phyloP scores from a whole-genome alignment of 106 monocot species.

The Allium cepa region DNA sequence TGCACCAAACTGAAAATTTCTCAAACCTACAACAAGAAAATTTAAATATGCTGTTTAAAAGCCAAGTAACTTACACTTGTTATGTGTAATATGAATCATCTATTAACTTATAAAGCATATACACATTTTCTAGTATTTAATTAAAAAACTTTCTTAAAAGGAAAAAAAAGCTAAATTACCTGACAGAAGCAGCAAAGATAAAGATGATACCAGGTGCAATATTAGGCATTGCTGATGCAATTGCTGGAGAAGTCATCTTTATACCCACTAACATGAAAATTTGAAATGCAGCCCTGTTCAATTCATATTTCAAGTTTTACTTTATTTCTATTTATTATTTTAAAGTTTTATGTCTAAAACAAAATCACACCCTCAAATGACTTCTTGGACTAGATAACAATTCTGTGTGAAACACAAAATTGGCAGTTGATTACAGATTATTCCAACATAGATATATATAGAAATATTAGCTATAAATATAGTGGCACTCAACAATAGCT shows the following conservation, averaged over 20 bases:
- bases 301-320: background rate
- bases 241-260: slow-evolving; percentile 45
- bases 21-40: slow-evolving; percentile 31
- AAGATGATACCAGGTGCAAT: slow-evolving; percentile 52
- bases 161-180: slow-evolving; percentile 18
- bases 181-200: slow-evolving; percentile 43
- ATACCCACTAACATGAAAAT: slow-evolving; percentile 33
- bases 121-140: background rate
- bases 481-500: too few relatives aligned
- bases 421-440: background rate
- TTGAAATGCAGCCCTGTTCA: slow-evolving; percentile 32
- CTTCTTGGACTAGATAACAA: background rate
- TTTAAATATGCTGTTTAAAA: too few relatives aligned
- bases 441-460: background rate
- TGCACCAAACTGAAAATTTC: slow-evolving; percentile 52
- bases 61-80: too few relatives aligned
- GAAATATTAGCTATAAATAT: background rate
- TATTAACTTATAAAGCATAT: too few relatives aligned
- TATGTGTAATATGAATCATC: too few relatives aligned
- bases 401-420: background rate
- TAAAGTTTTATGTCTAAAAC: background rate
- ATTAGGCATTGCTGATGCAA: slow-evolving; percentile 75
- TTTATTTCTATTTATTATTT: background rate
- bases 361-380: background rate
- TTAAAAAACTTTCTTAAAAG: background rate